Base-by-base conservation (phyloP, 2,329 filamentous ascomycete genomes). In the Aureobasidium leucospermi region DNA sequence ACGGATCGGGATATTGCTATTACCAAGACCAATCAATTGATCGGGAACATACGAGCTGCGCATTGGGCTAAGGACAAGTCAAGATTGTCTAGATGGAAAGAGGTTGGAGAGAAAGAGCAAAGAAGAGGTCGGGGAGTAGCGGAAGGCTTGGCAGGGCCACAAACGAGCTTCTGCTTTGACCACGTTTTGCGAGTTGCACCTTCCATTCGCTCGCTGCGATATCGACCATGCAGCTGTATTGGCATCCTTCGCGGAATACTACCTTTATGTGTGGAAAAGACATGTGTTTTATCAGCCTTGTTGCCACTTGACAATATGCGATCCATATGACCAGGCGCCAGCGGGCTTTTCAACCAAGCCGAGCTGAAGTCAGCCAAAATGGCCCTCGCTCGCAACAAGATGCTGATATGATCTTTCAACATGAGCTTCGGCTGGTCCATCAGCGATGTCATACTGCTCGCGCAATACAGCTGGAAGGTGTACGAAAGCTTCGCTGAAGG, bases 371-470 rank as follows among this genome's bases (percentile, higher is more conserved):
- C 49, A 32, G 49, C 28, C 49, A 53, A 53, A 42, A 53, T 53
- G 49, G 9, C 15, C 15, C 13, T 42, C 23, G 38, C 36, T 53
- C 49, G 36, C 49, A 31, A 13, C 8, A 29, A 11, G 28, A 13
- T 31, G 13, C 49, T 13, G 2, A 7, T 42, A 42, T 13, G 7
- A 11, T 19, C 23, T 53, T 10, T 41, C 49, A 38, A 3, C 52
- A 56, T 56, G 39, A 56, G 38, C 39, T 56, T 56, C n/a, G 52
- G 52, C 28, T 56, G 52, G 52, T 43, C 39, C 11, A 45, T 45
- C 52, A 29, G 52, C 16, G 52, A 45, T 36, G 31, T 56, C 28
- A 36, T 45, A 13, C 28, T 56, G 39, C 39, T 45, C 2, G 52
- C 39, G 11, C 38, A 56, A 29, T 56, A 43, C 23, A 43, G 52